These are phyloP conservation scores for Thelephora terrestris DNA, from an alignment of 1,284 basidiomycete species.

Conservation along the genomic window DNA sequence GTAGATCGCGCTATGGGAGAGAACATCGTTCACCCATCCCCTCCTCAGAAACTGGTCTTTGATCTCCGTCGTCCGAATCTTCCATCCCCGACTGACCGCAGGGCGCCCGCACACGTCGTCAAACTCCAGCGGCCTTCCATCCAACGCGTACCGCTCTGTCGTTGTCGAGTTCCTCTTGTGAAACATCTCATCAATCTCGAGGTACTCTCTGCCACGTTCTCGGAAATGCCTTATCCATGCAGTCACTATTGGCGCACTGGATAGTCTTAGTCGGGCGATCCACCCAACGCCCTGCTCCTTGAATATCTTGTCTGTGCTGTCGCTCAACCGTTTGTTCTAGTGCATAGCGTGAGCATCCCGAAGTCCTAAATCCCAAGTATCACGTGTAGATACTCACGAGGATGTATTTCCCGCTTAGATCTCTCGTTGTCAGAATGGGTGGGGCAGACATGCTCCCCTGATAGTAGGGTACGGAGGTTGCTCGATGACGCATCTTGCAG, in stretches of 20 bases:
- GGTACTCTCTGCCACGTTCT: conserved; percentile 41
- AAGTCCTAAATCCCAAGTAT: too few relatives aligned
- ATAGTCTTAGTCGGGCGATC: conserved; percentile 47
- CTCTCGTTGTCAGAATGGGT: conserved; percentile 35
- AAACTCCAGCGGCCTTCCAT: conserved; percentile 37
- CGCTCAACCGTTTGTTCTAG: conserved; percentile 49
- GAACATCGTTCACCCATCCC: conserved; percentile 27
- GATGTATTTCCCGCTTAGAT: conserved; percentile 33
- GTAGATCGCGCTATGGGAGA: conserved; percentile 23
- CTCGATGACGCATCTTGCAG: too few relatives aligned
- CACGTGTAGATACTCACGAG: conserved; percentile 26
- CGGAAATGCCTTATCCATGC: conserved; percentile 51
- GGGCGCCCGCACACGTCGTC: conserved; percentile 47
- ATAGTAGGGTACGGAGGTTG: too few relatives aligned
- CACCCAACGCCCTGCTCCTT: conserved; percentile 51
- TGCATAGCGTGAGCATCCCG: too few relatives aligned
- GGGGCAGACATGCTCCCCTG: conserved; percentile 37
- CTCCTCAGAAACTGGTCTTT: conserved; percentile 25
- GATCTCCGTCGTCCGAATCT: conserved; percentile 24
- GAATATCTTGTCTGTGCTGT: conserved; percentile 46
- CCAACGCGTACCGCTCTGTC: conserved; percentile 39
- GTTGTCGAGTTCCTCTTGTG: conserved; percentile 49
- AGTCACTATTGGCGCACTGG: conserved; percentile 36
- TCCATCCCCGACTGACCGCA: conserved; percentile 37
- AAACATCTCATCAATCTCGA: conserved; percentile 53